phyloP scores from a whole-genome alignment of 2,329 filamentous ascomycete genomes.

The Colletotrichum limetticola region DNA sequence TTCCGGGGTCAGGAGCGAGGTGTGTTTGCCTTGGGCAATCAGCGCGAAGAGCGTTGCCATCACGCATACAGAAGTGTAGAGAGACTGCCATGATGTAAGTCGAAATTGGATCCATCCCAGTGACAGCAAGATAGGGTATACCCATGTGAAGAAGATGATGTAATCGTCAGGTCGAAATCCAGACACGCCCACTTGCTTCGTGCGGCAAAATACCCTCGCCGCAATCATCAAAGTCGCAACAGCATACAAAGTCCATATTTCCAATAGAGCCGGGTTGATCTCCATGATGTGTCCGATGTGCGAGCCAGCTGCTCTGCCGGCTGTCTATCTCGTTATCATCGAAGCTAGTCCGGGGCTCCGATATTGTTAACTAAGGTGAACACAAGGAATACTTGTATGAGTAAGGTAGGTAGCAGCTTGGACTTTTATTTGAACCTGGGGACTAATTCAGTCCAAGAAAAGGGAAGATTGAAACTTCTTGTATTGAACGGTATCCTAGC shows the following conservation, averaged over 20 bases:
- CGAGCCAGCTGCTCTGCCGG: not conserved
- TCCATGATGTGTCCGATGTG: not conserved
- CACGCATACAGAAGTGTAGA: conserved; percentile 4
- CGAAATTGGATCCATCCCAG: too few relatives aligned
- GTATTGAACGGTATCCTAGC: too few relatives aligned
- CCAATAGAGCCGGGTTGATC: conserved; percentile 37
- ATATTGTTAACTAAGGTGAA: too few relatives aligned
- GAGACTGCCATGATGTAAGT: not conserved
- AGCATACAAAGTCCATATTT: conserved; percentile 50
- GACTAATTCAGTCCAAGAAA: too few relatives aligned
- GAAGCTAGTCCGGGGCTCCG: too few relatives aligned
- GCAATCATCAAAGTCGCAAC: conserved; percentile 45
- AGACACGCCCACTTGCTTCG: conserved; percentile 44
- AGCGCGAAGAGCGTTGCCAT: conserved; percentile 38
- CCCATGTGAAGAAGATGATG: conserved; percentile 44
- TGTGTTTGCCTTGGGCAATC: conserved; percentile 43
- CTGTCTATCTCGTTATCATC: too few relatives aligned
- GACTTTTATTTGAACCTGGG: too few relatives aligned
- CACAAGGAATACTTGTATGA: too few relatives aligned
- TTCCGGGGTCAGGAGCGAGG: conserved; percentile 42
- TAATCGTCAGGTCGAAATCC: conserved; percentile 48
- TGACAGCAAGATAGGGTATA: not conserved
- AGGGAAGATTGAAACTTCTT: too few relatives aligned
- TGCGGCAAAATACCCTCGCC: conserved; percentile 45
- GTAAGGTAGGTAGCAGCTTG: too few relatives aligned